Percentiles rank a stretch among this genome's conserved stretches.
phyloP scores from a whole-genome alignment of 371 early-diverging fungal genomes.

The Syncephalastrum monosporum region DNA sequence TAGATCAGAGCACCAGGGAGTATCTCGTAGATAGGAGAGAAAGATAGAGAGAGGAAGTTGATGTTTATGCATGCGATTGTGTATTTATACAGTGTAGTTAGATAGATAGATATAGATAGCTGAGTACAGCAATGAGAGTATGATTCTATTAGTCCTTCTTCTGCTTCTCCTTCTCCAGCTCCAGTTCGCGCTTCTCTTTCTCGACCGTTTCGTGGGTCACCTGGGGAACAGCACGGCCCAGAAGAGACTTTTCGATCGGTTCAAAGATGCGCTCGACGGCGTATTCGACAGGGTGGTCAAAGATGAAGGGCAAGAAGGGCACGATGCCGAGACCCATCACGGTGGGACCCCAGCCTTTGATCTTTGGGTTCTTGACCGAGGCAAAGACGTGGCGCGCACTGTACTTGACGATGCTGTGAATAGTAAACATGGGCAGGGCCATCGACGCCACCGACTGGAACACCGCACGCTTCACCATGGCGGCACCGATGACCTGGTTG shows the following conservation, averaged over 20 bases:
- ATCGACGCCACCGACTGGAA: slow-evolving; percentile 76
- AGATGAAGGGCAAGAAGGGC: slow-evolving; percentile 70
- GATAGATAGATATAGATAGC: too few species aligned
- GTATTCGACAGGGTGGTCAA: slow-evolving; percentile 76
- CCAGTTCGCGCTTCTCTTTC: too few species aligned
- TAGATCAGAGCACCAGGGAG: too few species aligned
- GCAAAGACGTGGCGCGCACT: slow-evolving; percentile 56
- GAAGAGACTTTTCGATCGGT: slow-evolving; percentile 35
- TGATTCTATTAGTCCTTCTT: too few species aligned
- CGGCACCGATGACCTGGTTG: slow-evolving; percentile 49
- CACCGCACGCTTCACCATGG: slow-evolving; percentile 61
- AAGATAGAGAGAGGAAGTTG: too few species aligned
- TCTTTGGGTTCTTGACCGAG: slow-evolving; percentile 45
- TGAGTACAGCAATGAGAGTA: too few species aligned
- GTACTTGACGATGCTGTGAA: slow-evolving; percentile 75
- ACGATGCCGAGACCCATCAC: slow-evolving; percentile 65
- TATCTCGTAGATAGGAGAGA: too few species aligned
- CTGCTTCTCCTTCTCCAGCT: too few species aligned
- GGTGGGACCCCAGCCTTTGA: slow-evolving; percentile 70
- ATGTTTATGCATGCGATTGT: too few species aligned
- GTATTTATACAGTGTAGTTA: too few species aligned
- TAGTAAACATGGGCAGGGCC: slow-evolving; percentile 71
- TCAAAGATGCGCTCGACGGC: slow-evolving; percentile 65
- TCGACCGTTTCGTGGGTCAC: slow-evolving; percentile 16
- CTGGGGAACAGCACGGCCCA: slow-evolving; percentile 15